A percentile compares a stretch with the other conserved stretches of the same genome.
These are phyloP conservation scores for Colletotrichum ledebouriae DNA, from an alignment of 2,329 filamentous ascomycete species.

Conservation along the genomic window DNA sequence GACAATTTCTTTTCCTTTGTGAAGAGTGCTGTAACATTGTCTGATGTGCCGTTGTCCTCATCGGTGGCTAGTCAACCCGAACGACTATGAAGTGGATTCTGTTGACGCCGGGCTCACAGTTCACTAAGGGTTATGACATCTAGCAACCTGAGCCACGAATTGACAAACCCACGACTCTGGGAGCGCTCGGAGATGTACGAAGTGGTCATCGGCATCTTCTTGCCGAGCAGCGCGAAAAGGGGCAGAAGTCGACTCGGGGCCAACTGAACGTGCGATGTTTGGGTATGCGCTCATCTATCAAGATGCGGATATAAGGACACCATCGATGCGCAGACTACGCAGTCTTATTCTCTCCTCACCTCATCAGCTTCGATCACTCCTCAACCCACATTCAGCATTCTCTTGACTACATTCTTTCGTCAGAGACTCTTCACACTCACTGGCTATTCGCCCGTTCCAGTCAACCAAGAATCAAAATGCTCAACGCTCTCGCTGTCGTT, in stretches of 20 bases:
- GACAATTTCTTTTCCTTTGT: not conserved
- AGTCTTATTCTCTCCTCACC: not conserved
- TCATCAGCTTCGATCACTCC: constrained; percentile 22
- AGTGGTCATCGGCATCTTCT: constrained; percentile 13
- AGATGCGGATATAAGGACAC: constrained; percentile 9
- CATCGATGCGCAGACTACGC: not conserved
- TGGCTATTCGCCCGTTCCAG: not conserved
- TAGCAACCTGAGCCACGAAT: constrained; percentile 10
- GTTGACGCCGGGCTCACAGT: constrained; percentile 20
- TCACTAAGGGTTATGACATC: constrained; percentile 25
- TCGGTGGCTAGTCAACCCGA: constrained; percentile 3
- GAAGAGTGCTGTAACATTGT: not conserved
- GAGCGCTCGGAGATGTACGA: constrained; percentile 27
- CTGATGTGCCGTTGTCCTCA: constrained; percentile 1
- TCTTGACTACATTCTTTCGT: not conserved
- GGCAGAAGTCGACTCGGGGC: not conserved
- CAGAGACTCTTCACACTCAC: not conserved
- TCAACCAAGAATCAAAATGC: constrained; percentile 17
- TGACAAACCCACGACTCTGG: constrained; percentile 4
- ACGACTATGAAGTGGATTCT: not conserved
- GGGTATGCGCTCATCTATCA: too few relatives aligned
- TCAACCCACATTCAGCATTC: not conserved
- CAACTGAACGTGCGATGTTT: not conserved
- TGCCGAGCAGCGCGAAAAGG: constrained; percentile 22
- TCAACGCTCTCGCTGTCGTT: constrained; percentile 16